Percentiles rank a stretch among this genome's conserved stretches.
phyloP scores from a whole-genome alignment of 2,329 filamentous ascomycete genomes.

The Nemania bipapillata region DNA sequence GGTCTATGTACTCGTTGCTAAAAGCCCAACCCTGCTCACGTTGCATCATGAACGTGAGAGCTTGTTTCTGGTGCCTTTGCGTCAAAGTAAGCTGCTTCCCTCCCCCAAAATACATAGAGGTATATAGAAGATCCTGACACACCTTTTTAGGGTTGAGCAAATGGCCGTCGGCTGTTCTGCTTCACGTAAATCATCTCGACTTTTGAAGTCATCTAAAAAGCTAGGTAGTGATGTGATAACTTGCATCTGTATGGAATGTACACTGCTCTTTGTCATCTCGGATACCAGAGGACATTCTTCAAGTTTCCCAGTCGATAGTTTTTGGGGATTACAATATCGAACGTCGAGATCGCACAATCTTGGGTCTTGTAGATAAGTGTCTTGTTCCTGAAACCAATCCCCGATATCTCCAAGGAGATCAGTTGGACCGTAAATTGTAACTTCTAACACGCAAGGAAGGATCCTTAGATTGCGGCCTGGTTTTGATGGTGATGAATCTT shows the following conservation, averaged over 20 bases:
- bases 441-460: constrained; percentile 43
- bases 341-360: constrained; percentile 44
- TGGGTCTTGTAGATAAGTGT: constrained; percentile 53
- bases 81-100: too few species aligned
- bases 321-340: constrained; percentile 54
- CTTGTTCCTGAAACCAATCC: constrained; percentile 48
- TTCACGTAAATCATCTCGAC: constrained; percentile 7
- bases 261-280: not conserved
- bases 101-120: not conserved
- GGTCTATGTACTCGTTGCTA: not conserved
- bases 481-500: not conserved
- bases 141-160: constrained; percentile 8
- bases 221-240: not conserved
- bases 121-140: not conserved
- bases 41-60: constrained; percentile 26
- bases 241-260: not conserved
- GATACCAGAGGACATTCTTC: constrained; percentile 9
- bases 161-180: constrained; percentile 1
- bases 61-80: constrained; percentile 26
- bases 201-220: constrained; percentile 9
- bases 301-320: constrained; percentile 45
- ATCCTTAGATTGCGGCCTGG: not conserved
- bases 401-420: constrained; percentile 48
- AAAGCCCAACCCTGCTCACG: constrained; percentile 28
- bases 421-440: constrained; percentile 51